Base-by-base conservation (phyloP, 1,284 basidiomycete genomes). In the Sanghuangporus baumii region DNA sequence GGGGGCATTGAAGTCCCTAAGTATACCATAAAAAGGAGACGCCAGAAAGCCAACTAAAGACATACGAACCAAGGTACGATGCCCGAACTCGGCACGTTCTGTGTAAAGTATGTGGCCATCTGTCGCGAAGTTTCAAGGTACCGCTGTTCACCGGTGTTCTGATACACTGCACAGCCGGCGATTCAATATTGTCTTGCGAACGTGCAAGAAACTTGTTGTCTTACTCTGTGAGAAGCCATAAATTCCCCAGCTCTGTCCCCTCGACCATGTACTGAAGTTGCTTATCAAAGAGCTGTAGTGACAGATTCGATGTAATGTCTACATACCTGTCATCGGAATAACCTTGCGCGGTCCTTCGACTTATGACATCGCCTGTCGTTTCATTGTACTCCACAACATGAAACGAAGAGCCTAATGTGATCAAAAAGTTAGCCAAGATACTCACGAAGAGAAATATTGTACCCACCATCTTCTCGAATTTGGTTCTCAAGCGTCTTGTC, bases 1-100 rank as follows among this genome's bases (percentile, higher is more conserved):
- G 1, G 87, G 87, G 2, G 85, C 87, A 63, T 88, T 81, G 72
- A 88, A 89, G 70, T 89, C 87, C 87, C 86, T 88, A 54, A 43
- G 37, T 59, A 23, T 37, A 46, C 3, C 14, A 16, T 14, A 50
- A 6, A 54, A 14, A 51, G 36, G 38, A 36, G 52, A 38, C 26
- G 50, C 46, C 20, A 54, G 56, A 51, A 31, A 31, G 2, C 2
- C 9, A 9, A 34, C 34, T 14, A 57, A 38, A 16, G 18, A 50
- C 20, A 36, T 20, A 66, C 74, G 65, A 54, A 84, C 86, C 87
- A 89, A 23, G 86, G 86, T 12, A 87, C 80, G 55, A 89, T 78
- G 0, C 82, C 83, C 65, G 82, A 78, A 7, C 72, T 65, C 2
- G 87, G 86, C 7, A 88, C 71, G 63, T 82, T 75, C 14, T 71